A percentile compares a stretch with the other conserved stretches of the same genome.
Conservation (phyloP, 1,284 basidiomycete species). For the Chalciporus sp. region DNA sequence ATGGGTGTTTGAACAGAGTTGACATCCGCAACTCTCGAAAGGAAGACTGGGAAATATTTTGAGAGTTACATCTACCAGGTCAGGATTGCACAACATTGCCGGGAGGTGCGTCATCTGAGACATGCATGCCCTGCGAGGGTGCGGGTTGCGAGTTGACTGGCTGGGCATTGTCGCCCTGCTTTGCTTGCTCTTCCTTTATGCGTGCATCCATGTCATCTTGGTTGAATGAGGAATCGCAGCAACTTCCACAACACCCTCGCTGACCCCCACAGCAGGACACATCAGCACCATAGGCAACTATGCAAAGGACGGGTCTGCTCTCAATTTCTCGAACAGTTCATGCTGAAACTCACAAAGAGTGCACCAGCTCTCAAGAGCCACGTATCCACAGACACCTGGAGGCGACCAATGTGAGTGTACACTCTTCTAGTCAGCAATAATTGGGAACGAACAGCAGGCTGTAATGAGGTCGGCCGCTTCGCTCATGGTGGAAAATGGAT, state of each 20-base stretch:
- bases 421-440: not conserved
- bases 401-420: not conserved
- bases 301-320: not conserved
- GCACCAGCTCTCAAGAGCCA: conserved; percentile 28
- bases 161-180: conserved; percentile 5
- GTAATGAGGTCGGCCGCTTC: conserved; percentile 8
- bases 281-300: conserved; percentile 29
- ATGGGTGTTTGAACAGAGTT: not conserved
- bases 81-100: not conserved
- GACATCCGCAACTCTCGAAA: not conserved
- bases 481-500: conserved; percentile 19
- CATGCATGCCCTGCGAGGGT: conserved; percentile 24
- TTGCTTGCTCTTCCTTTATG: conserved; percentile 26
- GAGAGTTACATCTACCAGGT: conserved; percentile 5
- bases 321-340: not conserved
- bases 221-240: conserved; percentile 33
- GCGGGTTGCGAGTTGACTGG: conserved; percentile 26
- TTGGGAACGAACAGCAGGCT: conserved; percentile 20
- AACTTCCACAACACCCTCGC: conserved; percentile 32
- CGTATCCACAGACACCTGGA: conserved; percentile 19
- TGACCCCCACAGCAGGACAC: conserved; percentile 29
- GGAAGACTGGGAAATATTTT: not conserved
- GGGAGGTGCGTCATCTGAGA: conserved; percentile 5
- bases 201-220: conserved; percentile 35
- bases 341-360: conserved; percentile 24